These are phyloP conservation scores for Bondarzewia mesenterica DNA, from an alignment of 1,284 basidiomycete species.

Conservation along the genomic window DNA sequence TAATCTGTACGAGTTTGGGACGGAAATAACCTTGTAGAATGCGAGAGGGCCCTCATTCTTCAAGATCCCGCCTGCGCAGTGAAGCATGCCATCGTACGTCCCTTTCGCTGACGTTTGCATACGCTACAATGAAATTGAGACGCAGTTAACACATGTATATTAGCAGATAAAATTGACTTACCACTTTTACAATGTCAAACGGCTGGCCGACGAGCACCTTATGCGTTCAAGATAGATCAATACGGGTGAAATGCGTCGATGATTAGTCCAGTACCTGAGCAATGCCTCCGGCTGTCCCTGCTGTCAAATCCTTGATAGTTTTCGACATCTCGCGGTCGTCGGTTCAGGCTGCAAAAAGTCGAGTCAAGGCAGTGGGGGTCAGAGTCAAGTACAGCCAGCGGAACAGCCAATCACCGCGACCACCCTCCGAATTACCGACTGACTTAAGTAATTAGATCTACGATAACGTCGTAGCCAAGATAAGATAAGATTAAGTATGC, in stretches of 20 bases:
- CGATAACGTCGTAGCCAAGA: no score
- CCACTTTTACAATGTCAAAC: constrained; percentile 96
- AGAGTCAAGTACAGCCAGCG: not conserved
- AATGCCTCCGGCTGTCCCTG: constrained; percentile 83
- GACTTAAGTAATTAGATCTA: constrained; percentile 2
- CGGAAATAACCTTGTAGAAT: constrained; percentile 82
- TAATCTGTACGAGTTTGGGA: not conserved
- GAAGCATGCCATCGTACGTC: constrained; percentile 81
- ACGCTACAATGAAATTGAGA: constrained; percentile 36
- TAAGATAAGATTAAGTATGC: constrained; percentile 6
- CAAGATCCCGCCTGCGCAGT: constrained; percentile 84
- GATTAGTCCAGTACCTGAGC: constrained; percentile 54
- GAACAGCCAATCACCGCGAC: constrained; percentile 16
- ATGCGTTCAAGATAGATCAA: constrained; percentile 5
- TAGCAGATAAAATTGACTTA: constrained; percentile 31
- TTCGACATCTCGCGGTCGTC: constrained; percentile 30
- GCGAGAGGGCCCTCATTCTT: constrained; percentile 89
- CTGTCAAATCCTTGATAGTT: constrained; percentile 72
- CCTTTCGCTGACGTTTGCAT: constrained; percentile 94
- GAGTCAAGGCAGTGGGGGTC: not conserved
- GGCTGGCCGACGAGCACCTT: constrained; percentile 90
- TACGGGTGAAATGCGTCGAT: constrained; percentile 5
- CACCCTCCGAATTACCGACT: constrained; percentile 4
- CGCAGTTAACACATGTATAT: constrained; percentile 7
- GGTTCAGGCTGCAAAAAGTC: constrained; percentile 2